phyloP scores from a whole-genome alignment of 768 basidiomycete species.

The Suillus variegatus region DNA sequence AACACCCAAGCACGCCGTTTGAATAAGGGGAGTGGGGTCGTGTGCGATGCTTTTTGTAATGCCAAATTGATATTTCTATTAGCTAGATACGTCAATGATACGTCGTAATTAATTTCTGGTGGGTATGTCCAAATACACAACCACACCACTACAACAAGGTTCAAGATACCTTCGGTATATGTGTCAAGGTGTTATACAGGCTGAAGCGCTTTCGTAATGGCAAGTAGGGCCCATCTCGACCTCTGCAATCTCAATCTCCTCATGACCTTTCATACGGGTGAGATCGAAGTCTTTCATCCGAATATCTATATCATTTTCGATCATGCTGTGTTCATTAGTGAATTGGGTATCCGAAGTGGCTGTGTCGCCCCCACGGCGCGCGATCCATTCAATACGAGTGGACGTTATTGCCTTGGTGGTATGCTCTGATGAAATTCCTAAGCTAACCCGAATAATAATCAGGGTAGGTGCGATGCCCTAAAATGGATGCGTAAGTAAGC shows the following conservation, averaged over 20 bases:
- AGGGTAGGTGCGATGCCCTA: conserved; percentile 38
- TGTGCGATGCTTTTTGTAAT: background rate
- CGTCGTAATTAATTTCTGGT: background rate
- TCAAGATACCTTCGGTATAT: background rate
- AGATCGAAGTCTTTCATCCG: conserved; percentile 6
- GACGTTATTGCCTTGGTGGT: conserved; percentile 15
- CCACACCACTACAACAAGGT: background rate
- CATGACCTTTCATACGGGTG: background rate
- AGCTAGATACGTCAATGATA: conserved; percentile 2
- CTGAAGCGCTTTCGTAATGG: background rate
- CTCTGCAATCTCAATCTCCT: conserved; percentile 4
- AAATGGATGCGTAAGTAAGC: background rate
- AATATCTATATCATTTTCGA: conserved; percentile 22
- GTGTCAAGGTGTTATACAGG: conserved; percentile 1
- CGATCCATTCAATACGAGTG: conserved; percentile 27
- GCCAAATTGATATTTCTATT: background rate
- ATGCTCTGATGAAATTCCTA: conserved; percentile 32
- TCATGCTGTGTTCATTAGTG: conserved; percentile 19
- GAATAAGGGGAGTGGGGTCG: conserved; percentile 6
- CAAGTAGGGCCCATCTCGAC: background rate
- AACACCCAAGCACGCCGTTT: conserved; percentile 29
- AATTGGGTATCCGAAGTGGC: conserved; percentile 21
- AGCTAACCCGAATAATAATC: conserved; percentile 36
- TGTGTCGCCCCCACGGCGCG: conserved; percentile 13
- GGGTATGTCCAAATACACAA: background rate